phyloP scores from a whole-genome alignment of 2,329 filamentous ascomycete genomes.

The Penicillium sp. region DNA sequence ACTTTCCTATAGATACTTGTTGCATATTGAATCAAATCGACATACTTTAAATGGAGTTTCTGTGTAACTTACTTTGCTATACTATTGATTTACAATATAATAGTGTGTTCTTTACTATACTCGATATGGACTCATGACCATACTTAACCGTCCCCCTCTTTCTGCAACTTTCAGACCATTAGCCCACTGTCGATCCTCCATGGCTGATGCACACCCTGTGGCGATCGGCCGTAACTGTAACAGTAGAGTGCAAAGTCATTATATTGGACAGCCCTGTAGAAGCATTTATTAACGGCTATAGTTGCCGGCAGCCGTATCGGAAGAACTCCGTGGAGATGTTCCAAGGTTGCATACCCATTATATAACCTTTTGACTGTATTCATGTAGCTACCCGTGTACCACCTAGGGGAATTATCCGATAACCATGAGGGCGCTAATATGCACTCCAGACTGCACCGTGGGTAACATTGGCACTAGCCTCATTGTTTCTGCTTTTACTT shows the following conservation, averaged over 20 bases:
- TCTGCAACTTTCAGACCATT: neutral
- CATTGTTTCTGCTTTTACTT: slow-evolving; percentile 1
- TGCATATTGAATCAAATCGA: neutral
- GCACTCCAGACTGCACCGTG: slow-evolving; percentile 6
- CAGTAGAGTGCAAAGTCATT: neutral
- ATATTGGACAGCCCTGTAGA: slow-evolving; percentile 1
- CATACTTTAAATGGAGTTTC: neutral
- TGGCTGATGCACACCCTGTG: slow-evolving; percentile 21
- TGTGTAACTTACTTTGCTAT: neutral
- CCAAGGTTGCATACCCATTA: slow-evolving; percentile 11
- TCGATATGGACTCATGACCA: slow-evolving; percentile 6
- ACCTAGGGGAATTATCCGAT: slow-evolving; percentile 21
- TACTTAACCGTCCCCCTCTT: neutral
- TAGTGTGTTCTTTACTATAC: neutral
- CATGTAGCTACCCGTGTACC: slow-evolving; percentile 18
- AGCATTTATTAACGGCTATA: slow-evolving; percentile 1
- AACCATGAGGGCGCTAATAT: slow-evolving; percentile 3
- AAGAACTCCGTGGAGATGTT: slow-evolving; percentile 11
- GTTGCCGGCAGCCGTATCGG: slow-evolving; percentile 14
- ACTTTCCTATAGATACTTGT: neutral
- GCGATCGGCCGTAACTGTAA: slow-evolving; percentile 13
- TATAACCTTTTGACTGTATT: neutral
- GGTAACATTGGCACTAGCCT: slow-evolving; percentile 16
- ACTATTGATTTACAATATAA: neutral
- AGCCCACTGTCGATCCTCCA: slow-evolving; percentile 10